These are phyloP conservation scores for Eremothecium sinecaudum DNA, from an alignment of 1,139 yeast species.

Conservation along the genomic window DNA sequence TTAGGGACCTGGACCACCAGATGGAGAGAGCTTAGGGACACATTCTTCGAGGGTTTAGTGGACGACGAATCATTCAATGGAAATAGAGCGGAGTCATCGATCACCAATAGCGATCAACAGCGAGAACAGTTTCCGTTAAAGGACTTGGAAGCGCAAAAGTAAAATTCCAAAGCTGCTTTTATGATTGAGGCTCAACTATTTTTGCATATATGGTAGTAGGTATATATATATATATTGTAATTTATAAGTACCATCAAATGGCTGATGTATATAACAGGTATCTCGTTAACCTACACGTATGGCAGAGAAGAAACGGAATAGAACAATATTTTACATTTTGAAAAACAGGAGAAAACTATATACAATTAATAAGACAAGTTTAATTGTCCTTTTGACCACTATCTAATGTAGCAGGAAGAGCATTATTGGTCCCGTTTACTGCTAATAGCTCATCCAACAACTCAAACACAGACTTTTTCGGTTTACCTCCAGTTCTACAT, in stretches of 20 bases:
- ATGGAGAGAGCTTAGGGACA: conserved; percentile 80
- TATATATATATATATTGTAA: too few species aligned
- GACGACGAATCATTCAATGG: conserved; percentile 35
- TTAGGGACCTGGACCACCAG: conserved; percentile 80
- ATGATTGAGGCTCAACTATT: too few species aligned
- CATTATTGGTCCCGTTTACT: not conserved
- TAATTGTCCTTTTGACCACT: too few species aligned
- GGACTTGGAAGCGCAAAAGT: conserved; percentile 28
- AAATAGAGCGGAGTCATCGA: conserved; percentile 4
- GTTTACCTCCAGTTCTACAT: conserved; percentile 11
- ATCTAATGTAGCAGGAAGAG: too few species aligned
- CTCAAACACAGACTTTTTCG: conserved; percentile 17
- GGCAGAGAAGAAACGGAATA: too few species aligned
- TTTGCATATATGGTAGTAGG: too few species aligned
- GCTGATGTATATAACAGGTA: too few species aligned
- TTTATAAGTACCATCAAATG: too few species aligned
- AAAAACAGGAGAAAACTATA: not conserved
- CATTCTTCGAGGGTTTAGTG: conserved; percentile 75
- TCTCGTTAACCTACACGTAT: too few species aligned
- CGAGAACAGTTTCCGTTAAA: conserved; percentile 19
- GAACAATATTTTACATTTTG: too few species aligned
- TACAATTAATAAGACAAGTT: not conserved
- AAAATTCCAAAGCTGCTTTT: too few species aligned
- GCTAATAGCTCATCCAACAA: conserved; percentile 15
- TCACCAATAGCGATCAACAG: conserved; percentile 1